Percentiles rank a stretch among this genome's conserved stretches.
These are phyloP conservation scores for Colletotrichum coccodes DNA, from an alignment of 2,329 filamentous ascomycete species.

Conservation along the genomic window DNA sequence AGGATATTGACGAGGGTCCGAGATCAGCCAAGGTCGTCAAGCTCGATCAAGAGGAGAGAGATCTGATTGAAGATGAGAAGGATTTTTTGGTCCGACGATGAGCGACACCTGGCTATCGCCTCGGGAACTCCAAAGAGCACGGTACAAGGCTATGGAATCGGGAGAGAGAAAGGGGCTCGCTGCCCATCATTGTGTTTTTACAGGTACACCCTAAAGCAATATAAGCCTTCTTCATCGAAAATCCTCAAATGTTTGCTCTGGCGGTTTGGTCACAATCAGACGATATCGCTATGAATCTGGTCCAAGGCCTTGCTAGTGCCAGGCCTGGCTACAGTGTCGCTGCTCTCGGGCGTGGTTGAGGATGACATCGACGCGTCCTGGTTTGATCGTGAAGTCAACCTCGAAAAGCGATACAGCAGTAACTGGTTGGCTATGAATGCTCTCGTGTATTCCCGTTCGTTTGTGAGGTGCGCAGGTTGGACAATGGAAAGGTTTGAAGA, in stretches of 20 bases:
- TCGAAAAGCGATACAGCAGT: too few relatives aligned
- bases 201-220: not conserved
- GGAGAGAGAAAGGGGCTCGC: not conserved
- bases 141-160: too few relatives aligned
- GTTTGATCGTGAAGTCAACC: too few relatives aligned
- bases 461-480: too few relatives aligned
- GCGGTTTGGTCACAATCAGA: not conserved
- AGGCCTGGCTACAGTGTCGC: not conserved
- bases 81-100: slow-evolving; percentile 66
- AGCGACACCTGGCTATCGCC: not conserved
- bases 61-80: slow-evolving; percentile 73
- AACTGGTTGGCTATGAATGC: too few relatives aligned
- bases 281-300: not conserved
- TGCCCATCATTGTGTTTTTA: not conserved
- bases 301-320: not conserved
- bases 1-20: slow-evolving; percentile 81
- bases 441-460: too few relatives aligned
- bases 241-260: too few relatives aligned
- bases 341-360: not conserved
- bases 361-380: too few relatives aligned
- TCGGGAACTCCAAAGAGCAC: too few relatives aligned
- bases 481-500: too few relatives aligned
- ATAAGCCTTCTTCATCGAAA: not conserved
- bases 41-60: slow-evolving; percentile 75
- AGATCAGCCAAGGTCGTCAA: slow-evolving; percentile 77